Base-by-base conservation (phyloP, 2,329 filamentous ascomycete genomes). In the Raffaelea deltoideospora region DNA sequence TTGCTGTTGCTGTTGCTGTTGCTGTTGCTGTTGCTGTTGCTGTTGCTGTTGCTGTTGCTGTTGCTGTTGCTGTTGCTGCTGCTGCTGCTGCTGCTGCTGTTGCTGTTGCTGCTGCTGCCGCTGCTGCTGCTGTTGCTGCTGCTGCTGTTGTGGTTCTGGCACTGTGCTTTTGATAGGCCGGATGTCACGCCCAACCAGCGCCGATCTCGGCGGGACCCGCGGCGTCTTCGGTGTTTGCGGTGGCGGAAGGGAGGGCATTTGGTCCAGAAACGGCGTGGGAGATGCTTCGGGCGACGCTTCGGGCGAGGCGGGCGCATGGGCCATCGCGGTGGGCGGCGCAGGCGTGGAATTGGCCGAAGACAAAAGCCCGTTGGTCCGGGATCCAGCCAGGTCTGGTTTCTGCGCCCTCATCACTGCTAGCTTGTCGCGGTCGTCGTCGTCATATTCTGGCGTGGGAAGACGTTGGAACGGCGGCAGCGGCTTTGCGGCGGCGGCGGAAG, bases 401-500 rank as follows among this genome's bases (percentile, higher is more conserved):
- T n/a, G n/a, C n/a, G n/a, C n/a, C n/a, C n/a, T n/a, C n/a, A n/a
- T n/a, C n/a, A n/a, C n/a, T n/a, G n/a, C n/a, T n/a, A n/a, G n/a
- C n/a, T n/a, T n/a, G n/a, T n/a, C n/a, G n/a, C n/a, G n/a, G 39
- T 67, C 63, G 31, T 59, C 55, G 17, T 57, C 56, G 28, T 58
- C 58, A 39, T 68, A 67, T 31, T 69, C 65, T 14, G 65, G 64
- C 3, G 64, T 68, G 1, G 65, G 65, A 10, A 63, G 60, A 3
- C 63, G 56, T 28, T 56, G 47, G 11, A 47, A 37, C 1, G 48
- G 43, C 8, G 34, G 40, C 10, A 41, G n/a, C n/a, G n/a, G n/a
- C n/a, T n/a, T n/a, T n/a, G 41, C 6, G 43, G 21, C 5, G 33
- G 34, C 8, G 27, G 29, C 22, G 28, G 27, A 3, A n/a, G n/a